Evolutionary conservation across 1,284 basidiomycete genomes (phyloP), one percentile per base, ranked within the genome.

Genomic region (Puccinia polysora): DNA sequence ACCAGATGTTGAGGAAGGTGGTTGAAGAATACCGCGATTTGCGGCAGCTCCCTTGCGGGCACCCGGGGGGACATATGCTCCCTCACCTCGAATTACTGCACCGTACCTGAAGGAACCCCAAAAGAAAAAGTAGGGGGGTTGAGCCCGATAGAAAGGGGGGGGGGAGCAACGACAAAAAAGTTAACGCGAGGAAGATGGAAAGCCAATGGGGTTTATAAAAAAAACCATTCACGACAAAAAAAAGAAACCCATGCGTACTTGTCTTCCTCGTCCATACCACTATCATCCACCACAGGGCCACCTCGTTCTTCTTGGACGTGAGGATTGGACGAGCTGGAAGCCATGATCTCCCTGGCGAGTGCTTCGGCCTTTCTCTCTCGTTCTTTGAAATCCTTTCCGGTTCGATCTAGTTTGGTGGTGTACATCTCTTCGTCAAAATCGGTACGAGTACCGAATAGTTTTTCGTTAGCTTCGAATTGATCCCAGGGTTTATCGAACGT

Each of bases 401-500:
- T 85, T 75, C 90, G 86, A 79, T 98, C 91, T 63, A 98, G 84
- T 81, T 88, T 92, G 50, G 95, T 98, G 20, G 96, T 98, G 81
- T 98, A 98, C 50, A 88, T 79, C 73, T 94, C 89, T 81, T 98
- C 95, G 77, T 96, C 88, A 80, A 92, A 98, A 78, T 87, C 86
- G 10, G 92, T 91, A 78, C 85, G 91, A 75, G 94, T 87, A 20
- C 96, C 96, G 79, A 97, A 97, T 74, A 91, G 84, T 76, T 89
- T 85, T 81, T 97, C 93, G 81, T 98, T 98, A 69, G 84, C 89
- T 49, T 88, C 88, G 77, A 98, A 98, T 81, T 98, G 95, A 80
- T 98, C 94, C 95, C 96, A 98, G 0, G 83, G 81, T 30, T 64
- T 62, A 40, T 49, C 64, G 12, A 60, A 65, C 38, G 52, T 65